These are phyloP conservation scores for Sophora flavescens DNA, from an alignment of 306 rosid species.

Conservation along the genomic window DNA sequence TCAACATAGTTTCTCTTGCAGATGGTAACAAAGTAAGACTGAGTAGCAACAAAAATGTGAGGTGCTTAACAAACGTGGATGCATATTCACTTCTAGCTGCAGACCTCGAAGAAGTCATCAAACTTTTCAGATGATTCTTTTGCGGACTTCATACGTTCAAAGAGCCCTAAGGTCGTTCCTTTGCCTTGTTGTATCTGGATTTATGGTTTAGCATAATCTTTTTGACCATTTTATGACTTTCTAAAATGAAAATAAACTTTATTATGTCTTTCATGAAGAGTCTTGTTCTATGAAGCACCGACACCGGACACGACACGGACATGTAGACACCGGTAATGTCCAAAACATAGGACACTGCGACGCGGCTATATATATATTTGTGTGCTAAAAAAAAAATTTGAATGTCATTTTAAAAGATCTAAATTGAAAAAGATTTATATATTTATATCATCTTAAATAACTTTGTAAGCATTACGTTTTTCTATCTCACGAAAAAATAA, in stretches of 20 bases:
- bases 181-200: not conserved
- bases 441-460: no score
- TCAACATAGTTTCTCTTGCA: conserved; percentile 45
- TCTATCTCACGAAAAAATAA: no score
- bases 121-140: conserved; percentile 66
- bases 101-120: conserved; percentile 86
- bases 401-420: no score
- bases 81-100: conserved; percentile 76
- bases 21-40: conserved; percentile 67
- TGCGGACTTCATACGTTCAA: conserved; percentile 76
- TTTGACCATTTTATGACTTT: not conserved
- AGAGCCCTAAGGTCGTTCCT: conserved; percentile 76
- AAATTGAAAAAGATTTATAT: no score
- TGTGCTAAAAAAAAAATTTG: no score
- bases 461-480: no score
- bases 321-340: no score
- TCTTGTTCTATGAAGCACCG: no score
- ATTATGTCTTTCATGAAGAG: not conserved
- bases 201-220: conserved; percentile 32
- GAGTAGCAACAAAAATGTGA: conserved; percentile 53
- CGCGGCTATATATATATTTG: no score
- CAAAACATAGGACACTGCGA: no score
- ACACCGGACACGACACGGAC: no score
- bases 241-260: not conserved
- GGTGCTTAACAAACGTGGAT: conserved; percentile 78